Base-by-base conservation (phyloP, 208 protist species). In the Porcisia deanei region DNA sequence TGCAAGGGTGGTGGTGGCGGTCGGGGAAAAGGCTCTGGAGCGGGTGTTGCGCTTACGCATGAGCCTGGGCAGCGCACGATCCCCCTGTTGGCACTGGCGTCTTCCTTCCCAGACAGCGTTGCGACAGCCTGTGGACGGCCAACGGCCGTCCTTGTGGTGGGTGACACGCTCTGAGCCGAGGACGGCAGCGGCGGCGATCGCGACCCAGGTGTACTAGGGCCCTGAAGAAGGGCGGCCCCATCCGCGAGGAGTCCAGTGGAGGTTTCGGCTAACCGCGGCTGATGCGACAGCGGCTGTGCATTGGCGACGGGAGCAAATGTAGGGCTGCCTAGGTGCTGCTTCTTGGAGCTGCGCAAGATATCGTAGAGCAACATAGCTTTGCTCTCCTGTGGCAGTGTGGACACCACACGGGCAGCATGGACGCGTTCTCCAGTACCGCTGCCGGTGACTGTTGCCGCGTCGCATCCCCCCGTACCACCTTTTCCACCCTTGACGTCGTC, bases 321-420 rank as follows among this genome's bases (percentile, higher is more conserved):
- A 39, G 34, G 53, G 68, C 68, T 72, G n/a, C 53, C 53, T 20
- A 39, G 16, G 34, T n/a, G n/a, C 53, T 47, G 49, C n/a, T 73
- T 71, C 57, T 81, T 81, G 43, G 77, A 76, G 7, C 65, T 53
- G 41, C 71, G 77, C 52, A 81, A 71, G 25, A 81, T 74, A 39
- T 81, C 77, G 47, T 74, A 69, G 57, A 81, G 77, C 65, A 81
- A 30, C 53, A 65, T 55, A 3, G 58, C 71, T 1, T 65, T 65
- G 16, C 37, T 70, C 3, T 41, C 71, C 54, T 57, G 54, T 20
- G 6, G 45, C 14, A 10, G 20, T 16, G 45, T 25, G 47, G n/a
- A 71, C 16, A n/a, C 34, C 43, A 57, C 58, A 34, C 41, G 63
- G 10, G 18, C 34, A 52, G 49, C 52, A 66, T 14, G 18, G 16